Base-by-base conservation (phyloP, 192 early-diverging fungal species). In the Spinellus fusiger region DNA sequence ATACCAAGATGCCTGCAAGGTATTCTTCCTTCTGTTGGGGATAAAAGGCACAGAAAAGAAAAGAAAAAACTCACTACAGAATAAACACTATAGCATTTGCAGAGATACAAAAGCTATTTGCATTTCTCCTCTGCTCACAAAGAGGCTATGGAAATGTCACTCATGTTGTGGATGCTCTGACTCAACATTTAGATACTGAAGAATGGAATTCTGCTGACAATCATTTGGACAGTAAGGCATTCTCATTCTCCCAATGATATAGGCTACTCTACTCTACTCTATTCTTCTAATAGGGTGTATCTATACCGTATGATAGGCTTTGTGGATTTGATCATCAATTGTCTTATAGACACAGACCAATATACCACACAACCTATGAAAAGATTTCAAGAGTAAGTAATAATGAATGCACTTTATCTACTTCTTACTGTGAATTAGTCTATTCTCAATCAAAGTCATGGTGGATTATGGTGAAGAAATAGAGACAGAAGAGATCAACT, bases 21-120 rank as follows among this genome's bases (percentile, higher is more conserved):
- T 61, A 51, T 44, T 13, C 31, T 31, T 3, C 4, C 34, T 31
- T 9, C 13, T 5, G 18, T n/a, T n/a, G 40, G 18, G 10, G 18
- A 9, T 9, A 6, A 37, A 6, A 37, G 7, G 29, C 28, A 40
- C 31, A 57, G 18, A 33, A 57, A 34, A 8, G 16, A 16, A 32
- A 8, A 35, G 10, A 23, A 54, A 13, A 54, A 23, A 31, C 13
- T 29, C 15, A 34, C 16, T 8, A 29, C 13, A 22, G 1, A 49
- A 32, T 15, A 20, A 9, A 27, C 54, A 58, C n/a, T 53, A 20
- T 31, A 74, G 64, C 58, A 7, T 38, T 77, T 28, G 63, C 68
- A 16, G 77, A 78, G 59, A n/a, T 73, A 32, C 77, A 78, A 54
- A 73, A 73, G 13, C 57, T 78, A 26, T 78, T 75, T 49, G 77